Conservation (phyloP, 176 grass and related monocot genomes). For the Sorghum bicolor region Sorghum_bicolor_NCBIv3 NC_012877.2:16309001-16309500, state of each 20-base stretch:
- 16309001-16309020: neutral
- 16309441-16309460: too few species aligned
- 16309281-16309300: neutral
- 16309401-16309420: too few species aligned
- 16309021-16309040: slow-evolving; percentile 8
- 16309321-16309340: neutral
- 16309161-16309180: neutral
- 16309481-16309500: too few species aligned
- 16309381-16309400: too few species aligned
- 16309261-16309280: neutral
- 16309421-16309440: too few species aligned
- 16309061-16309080: neutral
- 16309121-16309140: neutral
- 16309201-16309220: neutral
- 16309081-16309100: neutral
- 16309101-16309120: neutral
- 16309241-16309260: neutral
- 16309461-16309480: too few species aligned
- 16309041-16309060: neutral
- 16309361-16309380: too few species aligned
- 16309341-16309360: too few species aligned
- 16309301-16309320: neutral
- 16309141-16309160: neutral
- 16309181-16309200: neutral
- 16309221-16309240: neutral